Evolutionary conservation across 2,329 filamentous ascomycete species (phyloP), one percentile per base, ranked within the genome.

Genomic region (Dendrostoma leiphaemia): DNA sequence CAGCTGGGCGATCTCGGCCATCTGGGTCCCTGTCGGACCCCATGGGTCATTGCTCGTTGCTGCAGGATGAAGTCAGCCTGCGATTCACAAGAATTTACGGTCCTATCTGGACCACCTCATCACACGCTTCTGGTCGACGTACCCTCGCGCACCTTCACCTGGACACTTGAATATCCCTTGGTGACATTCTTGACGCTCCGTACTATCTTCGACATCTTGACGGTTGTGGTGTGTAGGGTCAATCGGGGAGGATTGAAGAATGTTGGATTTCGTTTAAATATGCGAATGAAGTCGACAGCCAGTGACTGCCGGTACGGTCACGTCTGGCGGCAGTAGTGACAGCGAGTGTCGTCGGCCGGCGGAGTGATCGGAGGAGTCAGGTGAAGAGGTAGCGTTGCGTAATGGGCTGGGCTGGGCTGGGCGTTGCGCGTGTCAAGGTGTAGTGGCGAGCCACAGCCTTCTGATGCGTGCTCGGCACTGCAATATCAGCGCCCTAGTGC

Each of bases 131-230:
- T 26, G 32, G 52, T 28, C 57, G 41, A 74, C 85, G 62, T 77
- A 96, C 91, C 91, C 90, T 96, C 93, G 78, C 92, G 87, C 73
- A 99, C 94, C 79, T 97, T 97, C 72, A 97, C 90, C 80, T 99
- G 93, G 66, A 95, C 91, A 62, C 83, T 86, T 32, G 93, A 97
- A 71, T 99, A 99, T 65, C 94, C 94, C 79, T 97, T 99, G 72
- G 94, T 97, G 74, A 99, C 93, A 80, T 97, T 99, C 79, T 97
- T 97, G 67, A 97, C 92, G 71, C 90, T 96, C 74, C 94, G 85
- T 70, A 97, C 91, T 71, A 97, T 91, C 77, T 95, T 95, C 57
- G 93, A 97, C 94, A 99, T 99, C 59, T 68, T 80, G 69, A 60
- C 68, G 67, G 63, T 61, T 54, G 45, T 48, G 28, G 51, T 41